Evolutionary conservation across 495 filamentous ascomycete species (phyloP).

Genomic region (Neurospora discreta): DNA sequence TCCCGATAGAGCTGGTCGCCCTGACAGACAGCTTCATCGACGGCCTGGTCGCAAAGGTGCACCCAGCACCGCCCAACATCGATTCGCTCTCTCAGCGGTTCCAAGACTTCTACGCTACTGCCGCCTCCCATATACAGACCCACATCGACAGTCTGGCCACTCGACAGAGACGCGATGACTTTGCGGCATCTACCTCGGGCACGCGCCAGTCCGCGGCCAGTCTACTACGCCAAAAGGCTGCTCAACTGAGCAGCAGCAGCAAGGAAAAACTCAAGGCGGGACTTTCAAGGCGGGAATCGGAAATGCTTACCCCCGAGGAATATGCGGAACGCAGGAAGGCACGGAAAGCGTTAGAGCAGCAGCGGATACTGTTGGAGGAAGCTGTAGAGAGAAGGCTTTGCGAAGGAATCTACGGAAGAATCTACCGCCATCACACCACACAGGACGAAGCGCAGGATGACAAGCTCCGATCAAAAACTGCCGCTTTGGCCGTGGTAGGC

Average conservation of each 20-base stretch:
- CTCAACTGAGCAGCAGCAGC: slow-evolving; percentile 36
- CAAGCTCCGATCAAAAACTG: slow-evolving; percentile 88
- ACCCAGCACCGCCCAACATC: slow-evolving; percentile 71
- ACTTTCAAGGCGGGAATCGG: slow-evolving; percentile 28
- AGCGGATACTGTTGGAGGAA: slow-evolving; percentile 71
- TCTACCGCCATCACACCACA: slow-evolving; percentile 85
- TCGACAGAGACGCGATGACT: slow-evolving; percentile 52
- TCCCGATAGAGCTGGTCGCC: slow-evolving; percentile 86
- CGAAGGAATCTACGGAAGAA: slow-evolving; percentile 71
- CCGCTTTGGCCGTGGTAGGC: slow-evolving; percentile 78
- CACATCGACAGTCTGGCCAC: slow-evolving; percentile 77
- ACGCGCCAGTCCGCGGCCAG: slow-evolving; percentile 41
- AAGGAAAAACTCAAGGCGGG: slow-evolving; percentile 36
- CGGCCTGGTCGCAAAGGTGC: slow-evolving; percentile 76
- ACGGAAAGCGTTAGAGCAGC: slow-evolving; percentile 63
- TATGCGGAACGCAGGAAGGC: slow-evolving; percentile 69
- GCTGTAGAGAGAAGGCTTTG: slow-evolving; percentile 83
- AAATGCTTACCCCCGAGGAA: slow-evolving; percentile 85
- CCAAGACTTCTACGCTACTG: slow-evolving; percentile 85
- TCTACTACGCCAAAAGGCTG: slow-evolving; percentile 39
- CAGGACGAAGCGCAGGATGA: slow-evolving; percentile 93
- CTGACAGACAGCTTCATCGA: slow-evolving; percentile 92
- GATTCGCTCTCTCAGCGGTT: slow-evolving; percentile 78
- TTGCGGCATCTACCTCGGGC: slow-evolving; percentile 39
- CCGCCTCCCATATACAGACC: slow-evolving; percentile 72